These are phyloP conservation scores for Micractinium sp. DNA, from an alignment of 139 green algal genomes.

Conservation along the genomic window DNA sequence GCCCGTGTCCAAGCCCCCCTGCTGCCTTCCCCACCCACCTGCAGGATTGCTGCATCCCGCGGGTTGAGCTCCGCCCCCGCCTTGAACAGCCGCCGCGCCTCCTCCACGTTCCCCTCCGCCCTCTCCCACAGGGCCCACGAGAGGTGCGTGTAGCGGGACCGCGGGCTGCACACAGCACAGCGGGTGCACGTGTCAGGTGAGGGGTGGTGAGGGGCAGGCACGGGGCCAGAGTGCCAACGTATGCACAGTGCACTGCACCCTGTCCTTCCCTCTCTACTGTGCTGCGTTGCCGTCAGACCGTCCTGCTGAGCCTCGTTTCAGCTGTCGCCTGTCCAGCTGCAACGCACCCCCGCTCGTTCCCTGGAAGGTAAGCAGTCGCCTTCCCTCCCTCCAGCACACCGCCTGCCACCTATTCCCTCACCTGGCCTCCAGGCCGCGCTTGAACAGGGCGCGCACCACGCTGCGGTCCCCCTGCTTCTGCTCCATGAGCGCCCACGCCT, in stretches of 20 bases:
- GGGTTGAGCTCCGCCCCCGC: conserved; percentile 82
- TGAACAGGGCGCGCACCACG: conserved; percentile 70
- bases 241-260: too few relatives aligned
- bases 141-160: conserved; percentile 76
- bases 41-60: conserved; percentile 82
- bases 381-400: background rate
- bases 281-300: too few relatives aligned
- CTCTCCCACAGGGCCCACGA: conserved; percentile 83
- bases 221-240: too few relatives aligned
- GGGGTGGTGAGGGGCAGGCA: too few relatives aligned
- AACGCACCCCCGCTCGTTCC: background rate
- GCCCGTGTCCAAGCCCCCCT: too few relatives aligned
- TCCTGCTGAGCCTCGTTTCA: too few relatives aligned
- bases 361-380: background rate
- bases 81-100: conserved; percentile 77
- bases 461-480: conserved; percentile 61
- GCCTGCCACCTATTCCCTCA: background rate
- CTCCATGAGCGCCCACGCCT: conserved; percentile 89
- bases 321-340: background rate
- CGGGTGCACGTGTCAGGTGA: background rate
- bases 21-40: conserved; percentile 54
- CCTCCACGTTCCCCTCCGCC: conserved; percentile 63
- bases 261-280: too few relatives aligned
- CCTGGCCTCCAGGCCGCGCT: conserved; percentile 59
- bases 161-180: conserved; percentile 11